phyloP scores from a whole-genome alignment of 495 filamentous ascomycete genomes.

The Chaetomium tenue region DNA sequence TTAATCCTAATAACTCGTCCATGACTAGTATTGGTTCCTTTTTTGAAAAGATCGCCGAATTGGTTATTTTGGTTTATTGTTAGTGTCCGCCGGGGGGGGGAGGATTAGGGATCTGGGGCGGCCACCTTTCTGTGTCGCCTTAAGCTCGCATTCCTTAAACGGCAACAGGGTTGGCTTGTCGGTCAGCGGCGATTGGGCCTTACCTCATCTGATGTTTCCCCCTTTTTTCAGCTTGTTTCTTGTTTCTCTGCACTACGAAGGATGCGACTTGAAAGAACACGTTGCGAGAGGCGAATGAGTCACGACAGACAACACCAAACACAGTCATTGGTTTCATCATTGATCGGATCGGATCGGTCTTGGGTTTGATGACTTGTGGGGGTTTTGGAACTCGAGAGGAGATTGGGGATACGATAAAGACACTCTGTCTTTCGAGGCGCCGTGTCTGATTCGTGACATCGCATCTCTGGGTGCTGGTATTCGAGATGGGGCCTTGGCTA shows the following conservation, averaged over 20 bases:
- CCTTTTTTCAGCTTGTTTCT: background rate
- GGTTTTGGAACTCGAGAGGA: too few relatives aligned
- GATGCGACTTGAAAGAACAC: constrained; percentile 10
- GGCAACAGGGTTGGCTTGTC: background rate
- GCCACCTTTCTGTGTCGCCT: background rate
- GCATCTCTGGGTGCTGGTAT: background rate
- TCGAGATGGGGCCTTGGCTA: background rate
- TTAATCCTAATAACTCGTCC: constrained; percentile 14
- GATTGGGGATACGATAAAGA: constrained; percentile 2
- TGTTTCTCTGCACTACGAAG: background rate
- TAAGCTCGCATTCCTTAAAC: constrained; percentile 7
- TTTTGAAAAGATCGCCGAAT: background rate
- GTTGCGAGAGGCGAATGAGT: constrained; percentile 10
- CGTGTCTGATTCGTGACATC: background rate
- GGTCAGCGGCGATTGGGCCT: background rate
- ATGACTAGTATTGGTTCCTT: background rate
- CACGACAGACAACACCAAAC: constrained; percentile 1
- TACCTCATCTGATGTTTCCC: background rate
- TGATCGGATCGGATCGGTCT: too few relatives aligned
- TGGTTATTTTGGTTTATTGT: background rate
- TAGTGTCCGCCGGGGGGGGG: background rate
- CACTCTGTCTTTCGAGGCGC: background rate
- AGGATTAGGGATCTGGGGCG: background rate
- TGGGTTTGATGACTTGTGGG: background rate
- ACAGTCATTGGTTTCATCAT: background rate